Percentiles rank a stretch among this genome's conserved stretches.
These are phyloP conservation scores for Colletotrichum australisinense DNA, from an alignment of 2,329 filamentous ascomycete species.

Conservation along the genomic window DNA sequence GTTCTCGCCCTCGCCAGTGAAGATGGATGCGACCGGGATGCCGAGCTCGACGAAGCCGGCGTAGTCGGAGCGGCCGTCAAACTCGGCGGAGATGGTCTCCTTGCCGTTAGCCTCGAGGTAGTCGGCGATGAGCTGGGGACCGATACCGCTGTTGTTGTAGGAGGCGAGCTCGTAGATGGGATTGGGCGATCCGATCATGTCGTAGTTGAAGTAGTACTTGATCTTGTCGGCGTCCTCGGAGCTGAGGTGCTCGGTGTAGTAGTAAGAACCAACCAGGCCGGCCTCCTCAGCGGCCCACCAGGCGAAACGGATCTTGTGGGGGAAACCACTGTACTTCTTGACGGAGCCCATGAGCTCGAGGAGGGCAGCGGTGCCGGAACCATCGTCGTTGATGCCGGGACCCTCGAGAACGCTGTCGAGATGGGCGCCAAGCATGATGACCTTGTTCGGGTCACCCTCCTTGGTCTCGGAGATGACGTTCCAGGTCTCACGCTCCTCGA, in stretches of 20 bases:
- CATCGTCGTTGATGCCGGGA: constrained; percentile 54
- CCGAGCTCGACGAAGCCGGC: constrained; percentile 52
- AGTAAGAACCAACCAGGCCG: constrained; percentile 53
- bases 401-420: constrained; percentile 53
- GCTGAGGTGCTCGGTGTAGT: constrained; percentile 51
- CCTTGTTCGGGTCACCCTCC: constrained; percentile 53
- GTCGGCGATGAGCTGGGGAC: constrained; percentile 47
- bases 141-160: constrained; percentile 50
- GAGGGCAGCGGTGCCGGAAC: constrained; percentile 50
- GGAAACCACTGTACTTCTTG: constrained; percentile 49
- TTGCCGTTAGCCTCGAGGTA: constrained; percentile 49
- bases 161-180: constrained; percentile 48
- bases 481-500: constrained; percentile 50
- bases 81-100: constrained; percentile 45
- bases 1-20: constrained; percentile 50
- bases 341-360: constrained; percentile 51
- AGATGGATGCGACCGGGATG: constrained; percentile 53
- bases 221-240: constrained; percentile 62
- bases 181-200: constrained; percentile 69
- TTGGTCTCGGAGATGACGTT: constrained; percentile 57
- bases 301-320: constrained; percentile 55
- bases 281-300: constrained; percentile 57
- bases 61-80: constrained; percentile 52
- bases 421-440: constrained; percentile 55
- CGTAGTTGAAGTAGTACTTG: constrained; percentile 76